These are phyloP conservation scores for Pythium myriotylum DNA, from an alignment of 352 stramenopile genomes.

Conservation along the genomic window DNA sequence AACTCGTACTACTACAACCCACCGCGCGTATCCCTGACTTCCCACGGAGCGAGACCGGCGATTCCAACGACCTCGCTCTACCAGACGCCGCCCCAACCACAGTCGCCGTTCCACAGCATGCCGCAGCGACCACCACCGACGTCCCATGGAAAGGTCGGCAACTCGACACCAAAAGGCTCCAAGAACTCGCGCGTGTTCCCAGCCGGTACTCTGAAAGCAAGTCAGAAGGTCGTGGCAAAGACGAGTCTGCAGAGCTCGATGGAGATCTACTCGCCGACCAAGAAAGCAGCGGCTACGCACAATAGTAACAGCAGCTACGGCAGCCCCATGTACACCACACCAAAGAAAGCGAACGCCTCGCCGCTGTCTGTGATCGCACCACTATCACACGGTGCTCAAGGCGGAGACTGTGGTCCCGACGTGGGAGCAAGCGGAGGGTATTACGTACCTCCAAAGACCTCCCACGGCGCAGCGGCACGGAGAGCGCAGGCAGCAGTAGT, in stretches of 20 bases:
- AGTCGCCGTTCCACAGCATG: conserved; percentile 30
- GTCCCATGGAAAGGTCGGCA: conserved; percentile 46
- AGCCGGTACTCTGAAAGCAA: conserved; percentile 3
- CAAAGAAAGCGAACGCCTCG: conserved; percentile 3
- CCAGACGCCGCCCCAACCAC: conserved; percentile 1
- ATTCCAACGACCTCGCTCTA: conserved; percentile 20
- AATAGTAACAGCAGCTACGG: conserved; percentile 23
- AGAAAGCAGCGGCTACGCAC: conserved; percentile 22
- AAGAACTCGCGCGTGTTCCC: conserved; percentile 25
- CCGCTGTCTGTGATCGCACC: conserved; percentile 3
- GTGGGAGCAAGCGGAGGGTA: not conserved
- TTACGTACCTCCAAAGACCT: conserved; percentile 35
- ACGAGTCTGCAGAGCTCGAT: conserved; percentile 42
- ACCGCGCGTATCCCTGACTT: conserved; percentile 49
- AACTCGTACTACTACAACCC: conserved; percentile 14
- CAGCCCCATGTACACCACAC: not conserved
- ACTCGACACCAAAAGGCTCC: conserved; percentile 4
- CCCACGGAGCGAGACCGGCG: conserved; percentile 41
- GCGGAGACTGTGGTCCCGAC: not conserved
- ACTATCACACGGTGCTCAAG: conserved; percentile 15
- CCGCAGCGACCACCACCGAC: conserved; percentile 53
- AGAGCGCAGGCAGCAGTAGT: not conserved
- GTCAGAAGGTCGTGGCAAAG: not conserved
- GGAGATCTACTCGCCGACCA: conserved; percentile 61
- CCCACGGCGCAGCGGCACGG: conserved; percentile 16